Conservation (phyloP, 495 filamentous ascomycete species). For the Penicillium pulvis region DNA sequence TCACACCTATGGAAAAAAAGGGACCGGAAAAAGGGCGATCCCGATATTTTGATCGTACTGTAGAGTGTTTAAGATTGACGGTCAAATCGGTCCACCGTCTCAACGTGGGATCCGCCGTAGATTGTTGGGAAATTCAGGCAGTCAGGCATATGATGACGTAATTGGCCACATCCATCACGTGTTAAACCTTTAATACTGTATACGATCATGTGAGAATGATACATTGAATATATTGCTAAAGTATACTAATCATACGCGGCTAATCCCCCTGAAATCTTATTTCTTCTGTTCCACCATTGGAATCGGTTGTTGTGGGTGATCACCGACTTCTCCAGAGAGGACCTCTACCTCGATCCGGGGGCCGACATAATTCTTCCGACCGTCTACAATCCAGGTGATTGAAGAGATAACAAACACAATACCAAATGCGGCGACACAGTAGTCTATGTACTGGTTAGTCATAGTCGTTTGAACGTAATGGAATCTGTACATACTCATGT, state of each 20-base stretch:
- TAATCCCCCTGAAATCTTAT: not conserved
- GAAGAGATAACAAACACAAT: conserved; percentile 67
- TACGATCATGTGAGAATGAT: not conserved
- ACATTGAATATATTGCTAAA: not conserved
- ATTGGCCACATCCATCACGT: not conserved
- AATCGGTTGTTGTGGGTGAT: conserved; percentile 20
- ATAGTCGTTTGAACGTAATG: not conserved
- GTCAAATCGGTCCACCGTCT: not conserved
- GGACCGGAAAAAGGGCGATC: not conserved
- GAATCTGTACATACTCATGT: conserved; percentile 62
- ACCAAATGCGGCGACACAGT: conserved; percentile 69
- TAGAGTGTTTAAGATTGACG: not conserved
- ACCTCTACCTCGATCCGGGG: conserved; percentile 56
- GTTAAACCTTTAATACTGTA: not conserved
- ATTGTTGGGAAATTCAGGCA: conserved; percentile 29
- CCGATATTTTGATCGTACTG: not conserved
- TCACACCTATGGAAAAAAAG: not conserved
- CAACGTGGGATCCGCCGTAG: conserved; percentile 12
- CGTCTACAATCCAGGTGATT: conserved; percentile 72
- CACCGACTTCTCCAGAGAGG: conserved; percentile 29
- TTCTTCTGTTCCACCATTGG: conserved; percentile 25
- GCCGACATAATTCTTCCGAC: conserved; percentile 69
- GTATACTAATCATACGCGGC: not conserved
- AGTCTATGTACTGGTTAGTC: conserved; percentile 47
- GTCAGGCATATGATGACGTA: conserved; percentile 20